A percentile compares a stretch with the other conserved stretches of the same genome.
phyloP scores from a whole-genome alignment of 176 grass and related monocot genomes.

The Phragmites australis region DNA sequence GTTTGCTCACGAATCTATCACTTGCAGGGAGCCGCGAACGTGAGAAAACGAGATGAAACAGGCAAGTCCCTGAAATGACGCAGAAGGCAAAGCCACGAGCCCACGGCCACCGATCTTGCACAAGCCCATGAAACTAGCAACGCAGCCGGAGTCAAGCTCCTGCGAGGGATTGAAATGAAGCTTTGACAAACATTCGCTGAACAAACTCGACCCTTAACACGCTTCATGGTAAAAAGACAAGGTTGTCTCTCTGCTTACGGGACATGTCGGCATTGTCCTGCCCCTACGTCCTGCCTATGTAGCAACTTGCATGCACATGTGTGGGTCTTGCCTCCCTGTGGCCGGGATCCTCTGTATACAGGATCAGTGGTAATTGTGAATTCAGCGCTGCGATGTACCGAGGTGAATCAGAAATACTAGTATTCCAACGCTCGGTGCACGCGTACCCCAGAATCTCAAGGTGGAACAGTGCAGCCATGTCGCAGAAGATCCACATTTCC shows the following conservation, averaged over 20 bases:
- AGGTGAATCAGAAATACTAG: not conserved
- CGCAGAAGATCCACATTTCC: not conserved
- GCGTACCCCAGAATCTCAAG: not conserved
- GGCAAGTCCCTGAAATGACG: not conserved
- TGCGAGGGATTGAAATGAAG: not conserved
- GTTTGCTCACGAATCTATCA: not conserved
- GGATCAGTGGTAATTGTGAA: not conserved
- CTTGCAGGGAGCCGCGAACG: conserved; percentile 2
- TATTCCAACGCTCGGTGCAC: not conserved
- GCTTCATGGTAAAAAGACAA: not conserved
- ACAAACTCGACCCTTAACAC: not conserved
- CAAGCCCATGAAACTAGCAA: conserved; percentile 28
- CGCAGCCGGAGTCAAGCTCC: not conserved
- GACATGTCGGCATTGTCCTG: not conserved
- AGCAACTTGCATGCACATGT: not conserved
- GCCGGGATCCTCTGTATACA: not conserved
- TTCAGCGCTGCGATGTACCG: too few species aligned
- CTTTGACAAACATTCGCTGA: conserved; percentile 24
- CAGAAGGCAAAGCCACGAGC: not conserved
- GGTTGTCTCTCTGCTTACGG: not conserved
- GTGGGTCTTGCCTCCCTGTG: not conserved
- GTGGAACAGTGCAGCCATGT: not conserved
- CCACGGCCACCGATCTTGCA: not conserved
- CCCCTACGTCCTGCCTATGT: not conserved
- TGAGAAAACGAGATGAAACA: not conserved